A percentile compares a stretch with the other conserved stretches of the same genome.
Conservation (phyloP, 2,329 filamentous ascomycete species). For the Hymenoscyphus fructigenus region DNA sequence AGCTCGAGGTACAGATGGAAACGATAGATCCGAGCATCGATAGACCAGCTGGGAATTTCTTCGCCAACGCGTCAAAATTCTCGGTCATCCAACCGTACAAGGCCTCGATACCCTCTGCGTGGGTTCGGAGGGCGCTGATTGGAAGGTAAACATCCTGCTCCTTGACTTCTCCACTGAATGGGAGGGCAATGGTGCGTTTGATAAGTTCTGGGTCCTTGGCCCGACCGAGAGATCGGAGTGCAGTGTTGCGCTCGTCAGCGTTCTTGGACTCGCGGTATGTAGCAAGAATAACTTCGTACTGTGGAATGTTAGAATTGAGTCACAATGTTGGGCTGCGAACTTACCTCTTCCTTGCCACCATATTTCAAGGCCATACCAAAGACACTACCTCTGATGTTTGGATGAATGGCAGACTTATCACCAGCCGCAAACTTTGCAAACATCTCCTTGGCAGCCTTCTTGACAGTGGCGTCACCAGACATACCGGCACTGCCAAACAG, state of each 20-base stretch:
- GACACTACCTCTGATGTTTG: constrained; percentile 84
- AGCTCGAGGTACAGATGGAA: constrained; percentile 76
- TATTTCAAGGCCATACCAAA: constrained; percentile 82
- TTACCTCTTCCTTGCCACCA: constrained; percentile 78
- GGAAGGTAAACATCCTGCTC: constrained; percentile 94
- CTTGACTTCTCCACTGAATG: constrained; percentile 80
- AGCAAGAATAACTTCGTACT: constrained; percentile 75
- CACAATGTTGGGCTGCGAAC: constrained; percentile 21
- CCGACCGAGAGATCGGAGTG: constrained; percentile 78
- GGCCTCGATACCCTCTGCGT: constrained; percentile 74
- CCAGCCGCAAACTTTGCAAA: constrained; percentile 81
- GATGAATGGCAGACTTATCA: constrained; percentile 79
- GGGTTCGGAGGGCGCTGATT: constrained; percentile 72
- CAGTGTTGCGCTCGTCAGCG: constrained; percentile 88
- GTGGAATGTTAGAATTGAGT: constrained; percentile 19
- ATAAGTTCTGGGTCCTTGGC: constrained; percentile 78
- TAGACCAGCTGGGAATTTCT: constrained; percentile 80
- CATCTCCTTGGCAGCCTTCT: constrained; percentile 83
- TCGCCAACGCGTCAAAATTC: constrained; percentile 83
- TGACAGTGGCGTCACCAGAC: constrained; percentile 74
- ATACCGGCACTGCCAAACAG: constrained; percentile 83
- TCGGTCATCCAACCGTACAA: constrained; percentile 81
- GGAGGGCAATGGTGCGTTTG: constrained; percentile 72
- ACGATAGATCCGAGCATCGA: constrained; percentile 85
- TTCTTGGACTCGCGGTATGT: constrained; percentile 74